Conservation (phyloP, 2,329 filamentous ascomycete species). For the Ophiobolus disseminans region DNA sequence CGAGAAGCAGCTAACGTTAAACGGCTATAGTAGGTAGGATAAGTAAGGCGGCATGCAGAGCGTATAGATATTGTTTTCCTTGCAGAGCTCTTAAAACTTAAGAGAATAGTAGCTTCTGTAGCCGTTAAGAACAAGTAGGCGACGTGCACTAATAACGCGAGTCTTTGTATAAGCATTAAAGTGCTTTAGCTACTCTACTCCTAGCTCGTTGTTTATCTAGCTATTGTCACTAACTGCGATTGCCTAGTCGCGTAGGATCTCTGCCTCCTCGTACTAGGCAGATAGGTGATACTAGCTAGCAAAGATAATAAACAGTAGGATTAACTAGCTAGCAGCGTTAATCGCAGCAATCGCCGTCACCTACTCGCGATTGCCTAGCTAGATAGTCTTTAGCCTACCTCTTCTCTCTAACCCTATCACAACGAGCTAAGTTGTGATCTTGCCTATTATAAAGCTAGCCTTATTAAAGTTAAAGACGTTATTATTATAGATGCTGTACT, state of each 20-base stretch:
- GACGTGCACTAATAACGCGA: no score
- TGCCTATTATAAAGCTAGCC: not conserved
- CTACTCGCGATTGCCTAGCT: no score
- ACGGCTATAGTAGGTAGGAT: not conserved
- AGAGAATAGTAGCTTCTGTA: not conserved
- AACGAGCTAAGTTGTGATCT: not conserved
- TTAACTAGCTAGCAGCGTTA: no score
- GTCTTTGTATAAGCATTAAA: no score
- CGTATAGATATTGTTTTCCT: not conserved
- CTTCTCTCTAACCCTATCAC: not conserved
- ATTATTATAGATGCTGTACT: no score
- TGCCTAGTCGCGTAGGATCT: conserved; percentile 1
- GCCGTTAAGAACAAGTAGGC: not conserved
- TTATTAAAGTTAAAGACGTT: no score
- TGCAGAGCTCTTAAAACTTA: not conserved
- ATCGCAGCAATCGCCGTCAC: no score
- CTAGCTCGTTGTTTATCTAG: no score
- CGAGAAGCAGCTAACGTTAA: no score
- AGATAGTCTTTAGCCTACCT: not conserved
- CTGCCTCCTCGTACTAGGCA: conserved; percentile 5
- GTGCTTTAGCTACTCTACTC: no score
- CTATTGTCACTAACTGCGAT: no score
- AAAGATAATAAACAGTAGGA: conserved; percentile 6
- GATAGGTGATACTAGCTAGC: conserved; percentile 1
- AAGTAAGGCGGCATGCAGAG: no score